Evolutionary conservation across 2,329 filamentous ascomycete genomes (phyloP), one percentile per base, ranked within the genome.

Genomic region (Phialophora chinensis): DNA sequence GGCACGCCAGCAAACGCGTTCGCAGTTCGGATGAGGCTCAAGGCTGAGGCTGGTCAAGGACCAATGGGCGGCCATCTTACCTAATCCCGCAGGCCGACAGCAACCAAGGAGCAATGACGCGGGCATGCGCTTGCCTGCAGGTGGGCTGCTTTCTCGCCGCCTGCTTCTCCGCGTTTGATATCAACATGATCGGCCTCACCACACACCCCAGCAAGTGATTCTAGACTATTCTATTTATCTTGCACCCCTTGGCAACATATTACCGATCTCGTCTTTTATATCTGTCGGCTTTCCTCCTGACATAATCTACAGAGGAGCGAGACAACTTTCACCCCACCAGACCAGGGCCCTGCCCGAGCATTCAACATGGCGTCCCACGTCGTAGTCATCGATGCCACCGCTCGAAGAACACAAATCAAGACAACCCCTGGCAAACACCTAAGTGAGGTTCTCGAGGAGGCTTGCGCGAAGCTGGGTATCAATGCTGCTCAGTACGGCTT

Each of bases 381-480:
- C 66, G 90, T 93, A 73, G 92, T 98, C 61, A 89, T 97, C 71
- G 90, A 94, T 77, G 88, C 90, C 47, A 88, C 91, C 72, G 86
- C 93, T 72, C 89, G 91, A 72, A 87, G 92, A 73, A 87, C 89
- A 59, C 91, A 87, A 50, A 84, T 99, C 78, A 96, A 96, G 79
- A 93, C 95, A 63, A 90, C 85, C 0, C 92, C 93, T 0, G 85
- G 86, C 63, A 97, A 90, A 70, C 90, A 92, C 73, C 82, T 99
- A 72, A 90, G 90, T 65, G 93, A 97, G 75, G 86, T 99, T 1
- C 84, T 97, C 20, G 87, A 92, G 68, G 91, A 98, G 78, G 94
- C 94, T 54, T 98, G 94, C 77, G 84, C 84, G 72, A 96, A 94
- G 81, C 86, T 97, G 72, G 89, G 88, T 66, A 80, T 94, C 35